Evolutionary conservation across 306 rosid genomes (phyloP), one percentile per base, ranked within the genome.

Genomic region (Quercus ilex): DNA sequence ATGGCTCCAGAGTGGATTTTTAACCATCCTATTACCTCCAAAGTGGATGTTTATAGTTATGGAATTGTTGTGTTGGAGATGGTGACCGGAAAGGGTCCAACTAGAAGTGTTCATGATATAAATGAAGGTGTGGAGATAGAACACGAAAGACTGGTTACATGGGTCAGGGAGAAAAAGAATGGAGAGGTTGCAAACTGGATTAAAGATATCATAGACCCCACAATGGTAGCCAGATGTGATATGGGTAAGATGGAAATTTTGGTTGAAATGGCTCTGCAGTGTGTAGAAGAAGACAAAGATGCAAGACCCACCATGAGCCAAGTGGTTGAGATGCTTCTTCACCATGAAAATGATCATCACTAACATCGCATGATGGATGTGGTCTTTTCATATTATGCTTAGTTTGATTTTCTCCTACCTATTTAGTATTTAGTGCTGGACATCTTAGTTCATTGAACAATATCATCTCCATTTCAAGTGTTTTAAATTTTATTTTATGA

Each of bases 1-100:
- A 88, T 91, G 87, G 92, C 97, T 12, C 91, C 94, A 0, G 94
- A 91, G 80, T 89, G 92, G 97, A 74, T 91, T 23, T 83, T 73
- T 3, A 90, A 88, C 31, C 74, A 55, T 23, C 87, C 88, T 15
- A 86, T 91, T 5, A 90, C 92, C 11, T 79, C 97, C 41, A 91
- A 90, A 79, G 91, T 88, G 15, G 94, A 91, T 49, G 94, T 91
- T 0, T 91, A 86, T 71, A 90, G 91, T 64, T 90, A 83, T 28
- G 92, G 94, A 35, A 76, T 92, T 62, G 92, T 92, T 20, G 78
- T 88, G 30, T 71, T 92, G 86, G 97, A 92, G 77, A 85, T 91
- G 78, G 30, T 89, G 59, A 91, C 90, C 0, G 91, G 93, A 74
- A 92, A 26, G 62, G 84, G 80, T 4, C 79, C 85, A 11, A 59